Conservation (phyloP, 768 basidiomycete species). For the Boletus reticulatus region DNA sequence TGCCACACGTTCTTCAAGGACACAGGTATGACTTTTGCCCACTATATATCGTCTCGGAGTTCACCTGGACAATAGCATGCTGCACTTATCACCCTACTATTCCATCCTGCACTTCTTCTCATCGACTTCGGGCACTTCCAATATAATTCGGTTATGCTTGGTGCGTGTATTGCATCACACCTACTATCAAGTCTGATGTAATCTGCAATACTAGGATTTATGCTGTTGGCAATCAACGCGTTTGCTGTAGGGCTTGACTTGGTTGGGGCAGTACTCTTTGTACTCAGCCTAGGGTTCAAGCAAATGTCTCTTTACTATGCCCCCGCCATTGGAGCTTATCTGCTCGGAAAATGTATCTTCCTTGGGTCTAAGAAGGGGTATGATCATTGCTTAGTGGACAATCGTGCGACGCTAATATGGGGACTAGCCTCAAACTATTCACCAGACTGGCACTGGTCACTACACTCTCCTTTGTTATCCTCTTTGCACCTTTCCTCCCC, state of each 20-base stretch:
- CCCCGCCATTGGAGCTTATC: slow-evolving; percentile 87
- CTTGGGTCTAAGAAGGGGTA: slow-evolving; percentile 73
- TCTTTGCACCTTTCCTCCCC: slow-evolving; percentile 81
- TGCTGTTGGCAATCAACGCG: slow-evolving; percentile 64
- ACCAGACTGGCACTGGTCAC: slow-evolving; percentile 65
- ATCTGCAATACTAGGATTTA: slow-evolving; percentile 49
- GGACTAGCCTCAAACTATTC: slow-evolving; percentile 50
- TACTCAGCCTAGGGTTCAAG: slow-evolving; percentile 87
- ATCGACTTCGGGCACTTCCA: slow-evolving; percentile 96
- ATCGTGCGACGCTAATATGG: not conserved
- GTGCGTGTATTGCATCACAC: slow-evolving; percentile 35
- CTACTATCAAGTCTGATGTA: not conserved
- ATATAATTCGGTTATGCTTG: slow-evolving; percentile 94
- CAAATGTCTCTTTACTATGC: slow-evolving; percentile 97
- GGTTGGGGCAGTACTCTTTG: slow-evolving; percentile 75
- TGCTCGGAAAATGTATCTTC: slow-evolving; percentile 86
- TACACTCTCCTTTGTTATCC: slow-evolving; percentile 54
- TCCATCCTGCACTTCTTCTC: slow-evolving; percentile 81
- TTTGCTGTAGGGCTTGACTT: slow-evolving; percentile 71
- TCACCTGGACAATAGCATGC: slow-evolving; percentile 33
- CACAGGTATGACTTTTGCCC: slow-evolving; percentile 53
- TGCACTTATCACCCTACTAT: slow-evolving; percentile 66
- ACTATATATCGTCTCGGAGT: not conserved
- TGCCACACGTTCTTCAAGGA: slow-evolving; percentile 66
- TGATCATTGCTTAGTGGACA: slow-evolving; percentile 17